Percentiles rank a stretch among this genome's conserved stretches.
phyloP scores from a whole-genome alignment of 139 green algal genomes.

The Picochlorum sp. region DNA sequence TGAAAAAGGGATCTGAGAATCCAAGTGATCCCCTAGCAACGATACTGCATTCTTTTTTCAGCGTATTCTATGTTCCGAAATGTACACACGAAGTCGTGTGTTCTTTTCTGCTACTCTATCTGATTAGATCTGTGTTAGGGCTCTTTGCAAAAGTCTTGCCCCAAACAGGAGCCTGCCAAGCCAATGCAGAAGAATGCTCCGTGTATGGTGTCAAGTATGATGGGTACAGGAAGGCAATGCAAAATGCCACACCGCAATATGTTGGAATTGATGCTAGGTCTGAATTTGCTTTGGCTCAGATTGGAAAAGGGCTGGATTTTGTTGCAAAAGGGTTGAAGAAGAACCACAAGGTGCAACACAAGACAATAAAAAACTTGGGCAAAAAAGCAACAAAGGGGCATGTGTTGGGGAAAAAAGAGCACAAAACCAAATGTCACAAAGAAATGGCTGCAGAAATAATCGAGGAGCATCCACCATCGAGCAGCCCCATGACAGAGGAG shows the following conservation, averaged over 20 bases:
- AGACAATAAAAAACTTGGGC: background rate
- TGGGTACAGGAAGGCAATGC: conserved; percentile 26
- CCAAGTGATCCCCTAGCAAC: conserved; percentile 17
- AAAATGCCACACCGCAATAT: background rate
- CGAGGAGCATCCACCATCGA: background rate
- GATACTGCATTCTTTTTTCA: conserved; percentile 16
- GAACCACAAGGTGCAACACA: background rate
- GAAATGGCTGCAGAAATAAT: background rate
- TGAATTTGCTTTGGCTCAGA: conserved; percentile 6
- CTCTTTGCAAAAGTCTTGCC: conserved; percentile 14
- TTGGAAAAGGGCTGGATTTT: conserved; percentile 3
- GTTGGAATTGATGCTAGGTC: conserved; percentile 9
- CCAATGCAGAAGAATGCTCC: conserved; percentile 4
- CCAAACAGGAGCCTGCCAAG: background rate
- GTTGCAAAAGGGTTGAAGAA: background rate
- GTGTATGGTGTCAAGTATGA: conserved; percentile 28
- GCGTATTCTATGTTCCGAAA: conserved; percentile 17
- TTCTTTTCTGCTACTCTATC: conserved; percentile 15
- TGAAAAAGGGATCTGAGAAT: conserved; percentile 5
- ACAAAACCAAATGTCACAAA: background rate
- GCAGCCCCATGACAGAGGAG: background rate
- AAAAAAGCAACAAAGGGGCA: background rate
- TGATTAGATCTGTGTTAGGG: conserved; percentile 12
- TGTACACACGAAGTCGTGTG: conserved; percentile 18
- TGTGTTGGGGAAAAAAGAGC: background rate